phyloP scores from a whole-genome alignment of 306 rosid species.

The Castanea crenata region DNA sequence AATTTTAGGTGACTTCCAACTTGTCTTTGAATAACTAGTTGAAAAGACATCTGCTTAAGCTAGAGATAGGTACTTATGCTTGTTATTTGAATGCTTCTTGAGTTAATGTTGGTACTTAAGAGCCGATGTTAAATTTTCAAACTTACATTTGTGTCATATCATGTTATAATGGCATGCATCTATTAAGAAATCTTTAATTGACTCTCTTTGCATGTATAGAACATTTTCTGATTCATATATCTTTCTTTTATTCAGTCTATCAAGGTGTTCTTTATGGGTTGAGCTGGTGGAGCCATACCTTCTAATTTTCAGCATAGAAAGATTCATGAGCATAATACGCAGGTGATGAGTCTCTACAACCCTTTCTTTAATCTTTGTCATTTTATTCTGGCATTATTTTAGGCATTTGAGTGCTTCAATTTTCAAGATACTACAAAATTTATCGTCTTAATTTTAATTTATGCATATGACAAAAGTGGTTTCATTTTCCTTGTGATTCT shows the following conservation, averaged over 20 bases:
- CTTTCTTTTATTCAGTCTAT: not conserved
- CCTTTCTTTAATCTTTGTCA: slow-evolving; percentile 11
- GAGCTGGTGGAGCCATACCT: slow-evolving; percentile 28
- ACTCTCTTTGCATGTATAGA: not conserved
- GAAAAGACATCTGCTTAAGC: not conserved
- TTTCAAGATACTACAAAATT: not conserved
- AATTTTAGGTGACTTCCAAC: not conserved
- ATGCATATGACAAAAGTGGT: slow-evolving; percentile 1
- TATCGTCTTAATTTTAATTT: slow-evolving; percentile 3
- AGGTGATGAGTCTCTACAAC: slow-evolving; percentile 50
- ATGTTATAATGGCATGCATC: not conserved
- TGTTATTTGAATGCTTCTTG: not conserved
- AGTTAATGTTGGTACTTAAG: not conserved
- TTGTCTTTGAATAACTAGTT: not conserved
- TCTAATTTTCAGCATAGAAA: slow-evolving; percentile 58
- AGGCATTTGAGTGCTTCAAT: not conserved
- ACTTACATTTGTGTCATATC: not conserved
- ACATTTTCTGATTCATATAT: not conserved
- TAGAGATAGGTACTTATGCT: not conserved
- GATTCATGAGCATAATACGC: slow-evolving; percentile 74
- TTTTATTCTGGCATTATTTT: slow-evolving; percentile 19
- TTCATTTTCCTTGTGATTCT: slow-evolving; percentile 2
- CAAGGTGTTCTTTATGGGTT: not conserved
- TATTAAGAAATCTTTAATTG: not conserved
- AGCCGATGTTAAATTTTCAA: not conserved